phyloP scores from a whole-genome alignment of 495 filamentous ascomycete genomes.

The Penicillium maclennaniae region DNA sequence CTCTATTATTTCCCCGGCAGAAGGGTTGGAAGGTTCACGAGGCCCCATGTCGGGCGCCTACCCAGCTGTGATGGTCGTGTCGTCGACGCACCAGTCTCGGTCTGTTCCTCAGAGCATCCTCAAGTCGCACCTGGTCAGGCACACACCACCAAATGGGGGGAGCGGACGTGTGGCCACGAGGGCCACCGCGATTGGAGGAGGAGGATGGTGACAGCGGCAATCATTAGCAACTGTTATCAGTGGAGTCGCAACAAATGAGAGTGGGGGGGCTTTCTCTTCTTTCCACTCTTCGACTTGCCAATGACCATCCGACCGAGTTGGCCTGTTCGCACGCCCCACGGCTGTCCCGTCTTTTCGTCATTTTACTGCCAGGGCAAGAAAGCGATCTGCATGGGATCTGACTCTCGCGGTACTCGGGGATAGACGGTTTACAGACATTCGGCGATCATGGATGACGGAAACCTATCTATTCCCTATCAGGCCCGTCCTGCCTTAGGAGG shows the following conservation, averaged over 20 bases:
- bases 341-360: constrained; percentile 19
- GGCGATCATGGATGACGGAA: too few species aligned
- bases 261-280: neutral
- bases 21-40: too few species aligned
- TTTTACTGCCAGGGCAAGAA: constrained; percentile 16
- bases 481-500: constrained; percentile 12
- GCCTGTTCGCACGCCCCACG: constrained; percentile 8
- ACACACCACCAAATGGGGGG: neutral
- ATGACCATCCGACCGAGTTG: neutral
- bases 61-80: neutral
- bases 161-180: constrained; percentile 23
- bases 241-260: constrained; percentile 9
- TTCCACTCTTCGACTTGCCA: neutral
- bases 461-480: constrained; percentile 16
- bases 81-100: neutral
- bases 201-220: constrained; percentile 28
- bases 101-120: neutral
- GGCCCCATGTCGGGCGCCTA: neutral
- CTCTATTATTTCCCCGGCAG: neutral
- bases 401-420: constrained; percentile 5
- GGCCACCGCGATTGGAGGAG: constrained; percentile 20
- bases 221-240: constrained; percentile 27
- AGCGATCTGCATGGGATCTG: constrained; percentile 14
- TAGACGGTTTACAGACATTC: too few species aligned
- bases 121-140: neutral